A percentile compares a stretch with the other conserved stretches of the same genome.
Conservation (phyloP, 257 asterid genomes). For the Nicotiana obtusifolia region DNA sequence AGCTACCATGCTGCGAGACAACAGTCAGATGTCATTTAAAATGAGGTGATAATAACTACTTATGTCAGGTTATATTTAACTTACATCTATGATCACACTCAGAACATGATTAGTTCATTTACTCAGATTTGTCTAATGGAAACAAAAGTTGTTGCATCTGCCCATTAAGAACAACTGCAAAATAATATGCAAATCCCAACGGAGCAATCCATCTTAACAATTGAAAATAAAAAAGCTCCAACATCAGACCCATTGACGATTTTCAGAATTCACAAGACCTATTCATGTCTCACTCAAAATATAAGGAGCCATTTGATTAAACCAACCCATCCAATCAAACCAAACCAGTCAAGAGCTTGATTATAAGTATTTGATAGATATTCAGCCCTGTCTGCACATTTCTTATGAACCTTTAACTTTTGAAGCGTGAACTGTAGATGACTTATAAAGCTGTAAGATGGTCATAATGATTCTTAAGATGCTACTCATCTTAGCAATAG, state of each 20-base stretch:
- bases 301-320: neutral
- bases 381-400: neutral
- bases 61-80: neutral
- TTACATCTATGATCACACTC: neutral
- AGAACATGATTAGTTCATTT: neutral
- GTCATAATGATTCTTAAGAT: neutral
- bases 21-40: neutral
- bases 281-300: neutral
- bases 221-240: neutral
- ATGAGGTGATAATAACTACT: neutral
- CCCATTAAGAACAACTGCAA: neutral
- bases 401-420: neutral
- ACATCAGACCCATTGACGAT: neutral
- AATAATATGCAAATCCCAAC: neutral
- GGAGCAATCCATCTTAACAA: neutral
- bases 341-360: neutral
- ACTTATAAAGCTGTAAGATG: neutral
- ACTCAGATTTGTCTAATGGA: neutral
- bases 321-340: neutral
- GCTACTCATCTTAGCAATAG: neutral
- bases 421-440: neutral
- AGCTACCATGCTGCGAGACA: conserved; percentile 76
- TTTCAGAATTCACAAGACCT: neutral
- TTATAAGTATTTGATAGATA: neutral
- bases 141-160: neutral